These are phyloP conservation scores for Acanthochlamys bracteata DNA, from an alignment of 106 monocot species.

Conservation along the genomic window DNA sequence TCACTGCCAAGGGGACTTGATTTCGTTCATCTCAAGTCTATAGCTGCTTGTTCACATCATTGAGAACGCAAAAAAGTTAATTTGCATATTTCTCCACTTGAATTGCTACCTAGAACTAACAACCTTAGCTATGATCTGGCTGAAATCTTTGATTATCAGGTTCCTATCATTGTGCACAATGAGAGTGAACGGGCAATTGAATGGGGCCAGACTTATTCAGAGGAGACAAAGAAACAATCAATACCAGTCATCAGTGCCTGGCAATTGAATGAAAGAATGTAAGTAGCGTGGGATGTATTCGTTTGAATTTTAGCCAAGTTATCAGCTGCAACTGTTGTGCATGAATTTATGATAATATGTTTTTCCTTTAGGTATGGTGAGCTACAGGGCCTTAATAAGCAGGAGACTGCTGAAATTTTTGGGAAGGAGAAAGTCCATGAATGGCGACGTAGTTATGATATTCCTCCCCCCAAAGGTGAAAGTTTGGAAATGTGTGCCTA, in stretches of 20 bases:
- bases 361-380: constrained; percentile 74
- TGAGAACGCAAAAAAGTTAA: constrained; percentile 45
- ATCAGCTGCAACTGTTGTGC: too few species aligned
- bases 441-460: constrained; percentile 97
- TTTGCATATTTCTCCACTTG: background rate
- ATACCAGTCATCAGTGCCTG: constrained; percentile 91
- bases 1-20: background rate
- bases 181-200: constrained; percentile 56
- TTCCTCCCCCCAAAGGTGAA: constrained; percentile 96
- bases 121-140: background rate
- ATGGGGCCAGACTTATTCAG: constrained; percentile 75
- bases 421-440: constrained; percentile 86
- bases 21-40: too few species aligned
- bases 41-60: too few species aligned
- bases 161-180: constrained; percentile 75
- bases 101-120: background rate
- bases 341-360: too few species aligned
- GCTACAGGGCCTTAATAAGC: constrained; percentile 94
- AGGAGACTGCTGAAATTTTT: constrained; percentile 88
- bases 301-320: too few species aligned
- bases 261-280: constrained; percentile 99
- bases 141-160: constrained; percentile 34
- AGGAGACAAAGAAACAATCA: constrained; percentile 70
- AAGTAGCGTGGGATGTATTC: background rate
- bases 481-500: constrained; percentile 94